These are phyloP conservation scores for Magnaporthiopsis poae DNA, from an alignment of 2,329 filamentous ascomycete genomes.

Conservation along the genomic window DNA sequence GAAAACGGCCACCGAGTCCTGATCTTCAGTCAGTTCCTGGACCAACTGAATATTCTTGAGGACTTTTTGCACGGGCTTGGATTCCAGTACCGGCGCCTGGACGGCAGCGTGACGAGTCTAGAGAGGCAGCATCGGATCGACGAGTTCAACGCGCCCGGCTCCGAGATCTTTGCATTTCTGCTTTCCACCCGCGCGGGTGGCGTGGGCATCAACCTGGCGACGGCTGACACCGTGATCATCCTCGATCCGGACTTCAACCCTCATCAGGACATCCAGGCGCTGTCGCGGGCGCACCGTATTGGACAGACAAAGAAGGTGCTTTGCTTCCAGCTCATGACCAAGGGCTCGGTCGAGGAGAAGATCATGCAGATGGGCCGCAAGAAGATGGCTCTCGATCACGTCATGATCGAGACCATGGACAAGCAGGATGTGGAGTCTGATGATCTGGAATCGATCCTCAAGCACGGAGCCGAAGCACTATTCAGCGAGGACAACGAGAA, in stretches of 20 bases:
- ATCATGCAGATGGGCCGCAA: slow-evolving; percentile 92
- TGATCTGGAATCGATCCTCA: slow-evolving; percentile 79
- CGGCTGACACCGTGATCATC: slow-evolving; percentile 95
- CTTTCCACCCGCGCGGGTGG: slow-evolving; percentile 90
- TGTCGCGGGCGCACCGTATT: slow-evolving; percentile 89
- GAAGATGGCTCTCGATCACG: slow-evolving; percentile 92
- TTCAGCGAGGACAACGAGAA: slow-evolving; percentile 66
- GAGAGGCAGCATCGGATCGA: slow-evolving; percentile 94
- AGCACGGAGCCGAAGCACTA: slow-evolving; percentile 75
- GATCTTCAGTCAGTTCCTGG: slow-evolving; percentile 90
- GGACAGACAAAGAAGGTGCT: slow-evolving; percentile 93
- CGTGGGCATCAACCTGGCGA: slow-evolving; percentile 94
- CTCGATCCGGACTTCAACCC: slow-evolving; percentile 96
- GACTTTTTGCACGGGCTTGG: slow-evolving; percentile 76
- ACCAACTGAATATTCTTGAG: slow-evolving; percentile 79
- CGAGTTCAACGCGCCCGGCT: slow-evolving; percentile 78
- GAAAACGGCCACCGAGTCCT: slow-evolving; percentile 81
- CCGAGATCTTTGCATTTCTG: slow-evolving; percentile 77
- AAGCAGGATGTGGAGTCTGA: slow-evolving; percentile 67
- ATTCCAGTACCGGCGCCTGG: slow-evolving; percentile 67
- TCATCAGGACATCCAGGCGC: slow-evolving; percentile 91
- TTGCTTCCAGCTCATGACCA: slow-evolving; percentile 88
- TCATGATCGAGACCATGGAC: slow-evolving; percentile 86
- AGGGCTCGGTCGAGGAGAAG: slow-evolving; percentile 81
- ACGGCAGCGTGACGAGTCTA: slow-evolving; percentile 69